Evolutionary conservation across 148 eudicot genomes (phyloP).

Genomic region (Cornus suecica): DNA sequence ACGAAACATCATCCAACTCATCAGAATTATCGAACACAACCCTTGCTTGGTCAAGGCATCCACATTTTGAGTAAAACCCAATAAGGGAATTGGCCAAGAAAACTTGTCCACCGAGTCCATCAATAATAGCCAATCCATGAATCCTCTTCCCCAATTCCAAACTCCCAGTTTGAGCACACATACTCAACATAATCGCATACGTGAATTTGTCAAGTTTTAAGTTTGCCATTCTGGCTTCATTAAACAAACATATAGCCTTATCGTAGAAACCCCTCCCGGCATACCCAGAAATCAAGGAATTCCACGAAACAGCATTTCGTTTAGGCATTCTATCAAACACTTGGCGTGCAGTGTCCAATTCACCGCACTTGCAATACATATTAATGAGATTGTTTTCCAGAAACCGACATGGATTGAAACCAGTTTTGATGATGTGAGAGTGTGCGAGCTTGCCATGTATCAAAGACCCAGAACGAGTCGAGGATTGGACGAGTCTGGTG

Average conservation of each 20-base stretch:
- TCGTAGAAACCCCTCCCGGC: constrained; percentile 3
- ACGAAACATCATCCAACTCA: constrained; percentile 25
- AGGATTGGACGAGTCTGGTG: constrained; percentile 22
- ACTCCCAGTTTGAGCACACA: constrained; percentile 24
- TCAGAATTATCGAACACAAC: constrained; percentile 19
- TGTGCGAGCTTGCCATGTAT: constrained; percentile 22
- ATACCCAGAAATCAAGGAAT: constrained; percentile 25
- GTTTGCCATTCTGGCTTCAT: constrained; percentile 5
- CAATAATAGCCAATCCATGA: constrained; percentile 23
- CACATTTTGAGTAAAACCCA: constrained; percentile 25
- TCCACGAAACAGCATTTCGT: constrained; percentile 25
- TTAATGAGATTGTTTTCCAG: constrained; percentile 20
- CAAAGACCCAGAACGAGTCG: constrained; percentile 14
- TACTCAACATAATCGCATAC: constrained; percentile 19
- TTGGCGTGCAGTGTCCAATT: constrained; percentile 13
- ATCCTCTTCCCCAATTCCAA: constrained; percentile 17
- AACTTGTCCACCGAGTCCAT: constrained; percentile 16
- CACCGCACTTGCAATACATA: constrained; percentile 22
- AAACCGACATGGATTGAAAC: constrained; percentile 21
- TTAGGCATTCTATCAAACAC: constrained; percentile 25
- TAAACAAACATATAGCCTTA: constrained; percentile 13
- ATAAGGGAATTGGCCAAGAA: constrained; percentile 23
- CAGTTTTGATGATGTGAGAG: constrained; percentile 26
- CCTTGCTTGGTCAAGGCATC: constrained; percentile 17
- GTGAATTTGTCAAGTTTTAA: constrained; percentile 15